Base-by-base conservation (phyloP, 2,329 filamentous ascomycete species). In the Elsinoe australis region DNA sequence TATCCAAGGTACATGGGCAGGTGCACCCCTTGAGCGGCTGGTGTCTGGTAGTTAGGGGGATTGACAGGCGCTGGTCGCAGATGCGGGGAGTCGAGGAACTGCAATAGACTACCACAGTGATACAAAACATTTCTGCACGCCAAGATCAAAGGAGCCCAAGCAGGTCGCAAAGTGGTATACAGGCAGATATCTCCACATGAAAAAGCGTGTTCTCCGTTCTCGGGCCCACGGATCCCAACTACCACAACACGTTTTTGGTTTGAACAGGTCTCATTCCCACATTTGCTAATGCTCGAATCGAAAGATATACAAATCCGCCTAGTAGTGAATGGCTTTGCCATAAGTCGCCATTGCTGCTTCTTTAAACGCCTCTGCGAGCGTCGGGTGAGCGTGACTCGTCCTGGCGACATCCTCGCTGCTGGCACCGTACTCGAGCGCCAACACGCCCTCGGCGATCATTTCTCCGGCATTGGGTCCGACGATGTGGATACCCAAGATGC, bases 301-400 rank as follows among this genome's bases (percentile, higher is more conserved):
- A 8, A 26, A 4, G 4, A n/a, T n/a, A n/a, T n/a, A 24, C 2
- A 14, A 21, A 6, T 29, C 7, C 26, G 12, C 38, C 70, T 85
- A 98, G 71, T 85, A 94, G 75, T 98, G 92, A 67, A 98, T 95
- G 57, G 92, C 83, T 76, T 95, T 92, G 62, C 82, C 80, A 73
- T 94, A 88, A 44, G 90, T 95, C 54, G 87, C 86, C 92, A 98
- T 96, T 59, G 92, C 92, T 62, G 92, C 92, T 79, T 98, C 92
- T 78, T 98, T 98, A 79, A 98, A 96, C 35, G 92, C 92, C 75
- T 98, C 92, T 18, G 90, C 82, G 52, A 98, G 77, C 45, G 89
- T 95, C 49, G 92, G 92, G 72, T 98, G 92, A 49, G 92, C 92
- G 71, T 98, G 92, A 71, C 87, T 92, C 55, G 92, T 96, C 64